Base-by-base conservation (phyloP, 2,329 filamentous ascomycete genomes). In the Fusarium sp. region DNA sequence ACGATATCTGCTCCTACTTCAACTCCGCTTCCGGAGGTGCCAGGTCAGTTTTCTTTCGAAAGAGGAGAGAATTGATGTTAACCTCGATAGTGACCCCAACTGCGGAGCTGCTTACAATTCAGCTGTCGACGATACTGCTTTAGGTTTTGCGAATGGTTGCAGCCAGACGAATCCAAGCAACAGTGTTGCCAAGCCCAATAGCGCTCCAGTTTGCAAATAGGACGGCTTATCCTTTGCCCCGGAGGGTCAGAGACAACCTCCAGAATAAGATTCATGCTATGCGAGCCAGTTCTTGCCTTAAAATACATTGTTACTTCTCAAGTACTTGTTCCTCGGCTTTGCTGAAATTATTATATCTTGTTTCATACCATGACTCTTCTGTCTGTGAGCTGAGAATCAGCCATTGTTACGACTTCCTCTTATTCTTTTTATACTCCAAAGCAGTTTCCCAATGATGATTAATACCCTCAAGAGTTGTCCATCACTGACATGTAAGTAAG, bases 1-100 rank as follows among this genome's bases (percentile, higher is more conserved):
- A 87, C 60, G 85, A 87, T 54, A 82, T 87, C 18, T 87, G 85
- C 74, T 86, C 84, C 8, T 87, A 84, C 69, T 87, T 87, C 65
- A 82, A 86, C 35, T 83, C 83, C 56, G 84, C 85, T 4, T 82
- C 78, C n/a, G 83, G 84, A 12, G 85, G 85, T 5, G 78, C 83
- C 1, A 84, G 81, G 85, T 85, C 74, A 48, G 69, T 45, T 21
- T 7, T 2, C 14, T 9, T 11, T 1, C 18, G 3, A 27, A 10
- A 1, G 19, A 1, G 2, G 3, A 16, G 10, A 9, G 19, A 25
- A 18, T 49, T 21, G 7, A 2, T 27, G 56, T 66, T 74, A 10
- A 72, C 41, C 1, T 31, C 3, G 3, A 4, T 44, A 86, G 85
- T 62, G 85, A 87, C 66, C 73, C 82, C 0, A 87, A 87, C 60